Base-by-base conservation (phyloP, 768 basidiomycete genomes). In the Myochromella boudieri region DNA sequence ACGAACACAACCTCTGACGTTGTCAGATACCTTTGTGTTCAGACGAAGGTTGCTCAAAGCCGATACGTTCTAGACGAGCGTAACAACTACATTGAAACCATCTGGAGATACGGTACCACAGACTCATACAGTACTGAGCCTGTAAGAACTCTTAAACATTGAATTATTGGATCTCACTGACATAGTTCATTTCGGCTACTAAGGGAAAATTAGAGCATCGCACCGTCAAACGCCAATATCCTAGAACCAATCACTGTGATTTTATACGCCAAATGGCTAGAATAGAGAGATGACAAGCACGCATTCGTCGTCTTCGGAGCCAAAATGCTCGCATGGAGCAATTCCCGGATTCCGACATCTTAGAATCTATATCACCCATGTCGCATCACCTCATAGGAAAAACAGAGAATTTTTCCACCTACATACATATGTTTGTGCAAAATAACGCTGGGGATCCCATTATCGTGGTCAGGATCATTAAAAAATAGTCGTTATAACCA, bases 61-160 rank as follows among this genome's bases (percentile, higher is more conserved):
- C n/a, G n/a, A n/a, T n/a, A n/a, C n/a, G n/a, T n/a, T n/a, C n/a
- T n/a, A n/a, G n/a, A n/a, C n/a, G n/a, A n/a, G n/a, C n/a, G n/a
- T n/a, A n/a, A 48, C 9, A 42, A 56, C 27, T 49, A 50, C 45
- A 44, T 45, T 20, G 40, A 28, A 8, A 44, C 28, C 22, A 56
- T 56, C 20, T 12, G 22, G 25, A 15, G 10, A 17, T 53, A 34
- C 38, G 48, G 48, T 10, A 47, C 45, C 11, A 53, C 51, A 21
- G 52, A 56, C 10, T 47, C 31, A n/a, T 56, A 56, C 33, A 42
- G 33, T 9, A 56, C 51, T 25, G 28, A 56, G 36, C 17, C 43
- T n/a, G 55, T 56, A 12, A 26, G 51, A 4, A 37, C 14, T 18
- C 22, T 37, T 37, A 18, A 15, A 6, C 14, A 11, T 6, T n/a